A percentile compares a stretch with the other conserved stretches of the same genome.
Conservation (phyloP, 2,329 filamentous ascomycete species). For the Epichloe coenophiala region DNA sequence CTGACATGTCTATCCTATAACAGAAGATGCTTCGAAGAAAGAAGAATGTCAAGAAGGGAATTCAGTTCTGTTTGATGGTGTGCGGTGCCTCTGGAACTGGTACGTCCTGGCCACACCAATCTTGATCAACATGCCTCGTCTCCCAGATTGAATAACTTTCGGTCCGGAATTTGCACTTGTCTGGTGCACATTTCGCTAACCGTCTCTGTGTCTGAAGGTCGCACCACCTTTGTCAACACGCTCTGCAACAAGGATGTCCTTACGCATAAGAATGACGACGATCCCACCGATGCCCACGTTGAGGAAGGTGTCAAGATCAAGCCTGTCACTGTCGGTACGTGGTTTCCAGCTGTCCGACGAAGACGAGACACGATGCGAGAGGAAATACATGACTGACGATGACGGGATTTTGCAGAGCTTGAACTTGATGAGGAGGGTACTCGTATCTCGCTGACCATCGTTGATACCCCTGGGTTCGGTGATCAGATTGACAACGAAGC, state of each 20-base stretch:
- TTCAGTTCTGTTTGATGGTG: slow-evolving; percentile 99
- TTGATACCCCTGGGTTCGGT: slow-evolving; percentile 95
- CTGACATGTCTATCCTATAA: slow-evolving; percentile 14
- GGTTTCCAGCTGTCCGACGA: background rate
- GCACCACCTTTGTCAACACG: slow-evolving; percentile 98
- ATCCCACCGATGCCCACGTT: slow-evolving; percentile 73
- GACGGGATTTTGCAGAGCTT: slow-evolving; percentile 46
- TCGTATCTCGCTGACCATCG: slow-evolving; percentile 93
- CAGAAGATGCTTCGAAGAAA: slow-evolving; percentile 96
- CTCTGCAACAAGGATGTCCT: slow-evolving; percentile 93
- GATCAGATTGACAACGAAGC: slow-evolving; percentile 99
- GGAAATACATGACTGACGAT: slow-evolving; percentile 1
- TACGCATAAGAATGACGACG: slow-evolving; percentile 82
- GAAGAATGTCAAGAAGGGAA: slow-evolving; percentile 99
- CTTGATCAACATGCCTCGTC: background rate
- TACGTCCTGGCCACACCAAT: slow-evolving; percentile 31
- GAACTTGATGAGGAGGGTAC: slow-evolving; percentile 98
- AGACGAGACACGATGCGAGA: background rate
- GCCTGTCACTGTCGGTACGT: slow-evolving; percentile 84
- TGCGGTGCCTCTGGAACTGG: slow-evolving; percentile 97
- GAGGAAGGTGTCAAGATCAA: slow-evolving; percentile 98
- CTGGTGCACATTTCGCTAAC: background rate
- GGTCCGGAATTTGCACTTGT: background rate
- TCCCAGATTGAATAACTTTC: background rate
- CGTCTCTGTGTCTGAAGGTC: slow-evolving; percentile 40